Base-by-base conservation (phyloP, 2,329 filamentous ascomycete genomes). In the Lasiodiplodia sp. region DNA sequence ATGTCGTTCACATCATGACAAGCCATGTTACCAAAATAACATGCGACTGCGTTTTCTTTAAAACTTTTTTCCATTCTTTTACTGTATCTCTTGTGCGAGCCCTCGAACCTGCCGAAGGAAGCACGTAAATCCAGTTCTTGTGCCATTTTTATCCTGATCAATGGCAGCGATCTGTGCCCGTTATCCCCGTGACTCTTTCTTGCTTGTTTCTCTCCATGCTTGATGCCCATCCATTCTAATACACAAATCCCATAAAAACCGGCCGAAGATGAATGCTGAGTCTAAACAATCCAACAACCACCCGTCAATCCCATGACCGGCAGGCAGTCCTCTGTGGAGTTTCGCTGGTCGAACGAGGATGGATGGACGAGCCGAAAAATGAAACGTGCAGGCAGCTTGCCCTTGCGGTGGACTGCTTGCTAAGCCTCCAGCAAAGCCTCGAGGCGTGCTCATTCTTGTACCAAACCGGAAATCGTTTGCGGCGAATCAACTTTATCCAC, bases 31-130 rank as follows among this genome's bases (percentile, higher is more conserved):
- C 44, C 5, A 8, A 47, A 47, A 40, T 21, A 18, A 16, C 2
- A 37, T 25, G 4, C 57, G 14, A 40, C 21, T n/a, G n/a, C 11
- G 14, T 38, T 16, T 28, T 28, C 14, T 47, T 40, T 7, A 12
- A 40, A 47, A 47, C 21, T 47, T 28, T 44, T 28, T 25, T 28
- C n/a, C 16, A 34, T 57, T 60, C 25, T 49, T 47, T 34, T 21
- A 47, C 10, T 49, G 31, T 53, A 12, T 57, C 25, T 57, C 37
- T 57, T 37, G 18, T 38, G 14, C 28, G 18, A 37, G 23, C 21
- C 23, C 25, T 63, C 58, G 58, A 63, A 28, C 58, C 58, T 51
- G 58, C 58, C 58, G 58, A 63, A 28, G 28, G 40, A 49, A 21
- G 25, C 40, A 49, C 47, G 4, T 11, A 49, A 49, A 49, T 34